Evolutionary conservation across 2,329 filamentous ascomycete genomes (phyloP), one percentile per base, ranked within the genome.

Genomic region (Pseudodiploospora longispora): DNA sequence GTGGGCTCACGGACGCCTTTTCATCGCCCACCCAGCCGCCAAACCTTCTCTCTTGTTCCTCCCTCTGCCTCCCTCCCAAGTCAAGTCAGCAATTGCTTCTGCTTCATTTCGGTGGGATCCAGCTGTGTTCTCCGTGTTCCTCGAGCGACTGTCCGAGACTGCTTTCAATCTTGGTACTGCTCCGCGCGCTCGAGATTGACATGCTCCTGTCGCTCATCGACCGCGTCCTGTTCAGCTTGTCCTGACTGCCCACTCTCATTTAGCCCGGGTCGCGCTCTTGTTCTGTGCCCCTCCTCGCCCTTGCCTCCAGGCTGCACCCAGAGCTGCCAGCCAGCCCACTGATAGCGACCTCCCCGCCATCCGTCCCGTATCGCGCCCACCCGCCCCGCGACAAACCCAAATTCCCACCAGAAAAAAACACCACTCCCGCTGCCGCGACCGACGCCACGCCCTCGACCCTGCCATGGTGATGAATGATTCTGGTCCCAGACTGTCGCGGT

Each of bases 401-500:
- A 35, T 41, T 47, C 36, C 43, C 50, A 45, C 38, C 47, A 48
- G 38, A 32, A 35, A 27, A 27, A 40, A 30, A 33, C 41, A 50
- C 47, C 46, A 53, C 53, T 50, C 55, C 55, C 49, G 19, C 19
- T 19, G 19, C 19, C 19, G 19, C 19, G 19, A 19, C 19, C 19
- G 19, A 19, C 29, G 32, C 7, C 27, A 30, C 50, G 29, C 27
- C 39, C 38, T 38, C 37, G 39, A 40, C 33, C 36, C 43, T 60
- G 56, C 55, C 58, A 66, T 68, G 65, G 63, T 66, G 30, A 62
- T 67, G 58, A 65, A 66, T 55, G 63, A 68, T 51, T 61, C 62
- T 48, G 63, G 58, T 46, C 54, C 56, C 48, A 57, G 64, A 56
- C 56, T 62, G 47, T 60, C 65, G 47, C 61, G 59, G 53, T 57